Percentiles rank a stretch among this genome's conserved stretches.
Evolutionary conservation across 495 filamentous ascomycete genomes (phyloP).

Genomic region (Entonaema liquescens): DNA sequence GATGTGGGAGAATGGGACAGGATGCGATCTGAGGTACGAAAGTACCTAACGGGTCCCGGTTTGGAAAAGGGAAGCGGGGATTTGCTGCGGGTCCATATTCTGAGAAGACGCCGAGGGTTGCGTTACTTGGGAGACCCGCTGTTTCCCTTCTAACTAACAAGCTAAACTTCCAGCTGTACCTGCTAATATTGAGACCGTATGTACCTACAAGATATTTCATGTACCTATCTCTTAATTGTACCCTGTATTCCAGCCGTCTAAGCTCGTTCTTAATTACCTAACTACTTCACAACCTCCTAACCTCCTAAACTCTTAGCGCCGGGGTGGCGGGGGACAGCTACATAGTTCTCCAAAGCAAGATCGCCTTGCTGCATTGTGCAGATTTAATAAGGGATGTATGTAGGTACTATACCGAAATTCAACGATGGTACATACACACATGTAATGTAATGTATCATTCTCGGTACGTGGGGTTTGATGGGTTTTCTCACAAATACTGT

Average conservation of each 20-base stretch:
- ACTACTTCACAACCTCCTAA: neutral
- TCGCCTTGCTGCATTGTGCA: conserved; percentile 44
- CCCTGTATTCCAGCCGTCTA: neutral
- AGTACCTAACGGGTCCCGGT: conserved; percentile 22
- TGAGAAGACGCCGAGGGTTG: conserved; percentile 45
- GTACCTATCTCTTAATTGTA: neutral
- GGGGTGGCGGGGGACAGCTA: neutral
- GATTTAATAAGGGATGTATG: conserved; percentile 1
- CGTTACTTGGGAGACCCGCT: conserved; percentile 40
- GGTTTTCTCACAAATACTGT: conserved; percentile 2
- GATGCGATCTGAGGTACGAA: conserved; percentile 34
- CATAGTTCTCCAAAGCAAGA: conserved; percentile 38
- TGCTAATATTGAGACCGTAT: neutral
- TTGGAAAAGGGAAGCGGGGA: conserved; percentile 27
- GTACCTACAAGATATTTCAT: neutral
- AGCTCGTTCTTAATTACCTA: neutral
- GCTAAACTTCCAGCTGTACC: neutral
- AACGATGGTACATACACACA: neutral
- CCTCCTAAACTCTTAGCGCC: conserved; percentile 23
- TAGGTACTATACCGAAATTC: conserved; percentile 8
- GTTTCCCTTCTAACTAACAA: conserved; percentile 12
- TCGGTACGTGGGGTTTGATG: conserved; percentile 16
- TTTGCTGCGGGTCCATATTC: conserved; percentile 18
- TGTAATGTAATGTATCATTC: neutral
- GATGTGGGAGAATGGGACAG: conserved; percentile 29